Base-by-base conservation (phyloP, 2,329 filamentous ascomycete species). In the Monilinia fructigena region DNA sequence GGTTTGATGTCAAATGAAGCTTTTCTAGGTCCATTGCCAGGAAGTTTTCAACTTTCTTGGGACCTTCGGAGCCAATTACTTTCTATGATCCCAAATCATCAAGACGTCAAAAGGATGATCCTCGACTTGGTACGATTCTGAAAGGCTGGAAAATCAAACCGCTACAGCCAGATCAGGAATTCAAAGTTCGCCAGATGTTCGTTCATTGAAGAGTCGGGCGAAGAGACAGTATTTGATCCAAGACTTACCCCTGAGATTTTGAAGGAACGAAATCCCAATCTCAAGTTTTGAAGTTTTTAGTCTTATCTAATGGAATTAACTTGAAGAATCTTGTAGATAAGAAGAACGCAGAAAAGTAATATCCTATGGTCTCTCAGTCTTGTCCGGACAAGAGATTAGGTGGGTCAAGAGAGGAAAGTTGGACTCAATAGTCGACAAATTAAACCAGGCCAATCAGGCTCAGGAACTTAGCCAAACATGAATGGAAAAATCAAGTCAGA, bases 1-100 rank as follows among this genome's bases (percentile, higher is more conserved):
- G 60, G 35, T 4, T 42, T 63, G 50, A 54, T 54, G 48, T 40
- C 47, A 8, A 53, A 38, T 18, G 48, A 54, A 63, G 60, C 48
- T 53, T 28, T 54, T 4, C 48, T 45, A 20, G 48, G 48, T 12
- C 59, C 23, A 45, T 45, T 47, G 12, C 50, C 60, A 20, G 50
- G 50, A 11, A 18, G 23, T n/a, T 35, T 42, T 14, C 14, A 38
- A 12, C 4, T 47, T 47, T 14, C 10, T 14, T 12, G 38, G 38
- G 14, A 40, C 12, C 38, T 14, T 14, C 38, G 38, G 38, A 3
- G 38, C 12, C 12, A 8, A 40, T 40, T 40, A 14, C 12, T n/a
- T 38, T 14, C 38, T 7, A 7, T 38, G 60, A 63, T 16, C 2
- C 40, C 20, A 2, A 28, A 12, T 53, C 35, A 12, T 53, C 35